Evolutionary conservation across 164 flowering plant genomes (phyloP), one percentile per base, ranked within the genome.

Genomic region (Vitis rotundifolia): DNA sequence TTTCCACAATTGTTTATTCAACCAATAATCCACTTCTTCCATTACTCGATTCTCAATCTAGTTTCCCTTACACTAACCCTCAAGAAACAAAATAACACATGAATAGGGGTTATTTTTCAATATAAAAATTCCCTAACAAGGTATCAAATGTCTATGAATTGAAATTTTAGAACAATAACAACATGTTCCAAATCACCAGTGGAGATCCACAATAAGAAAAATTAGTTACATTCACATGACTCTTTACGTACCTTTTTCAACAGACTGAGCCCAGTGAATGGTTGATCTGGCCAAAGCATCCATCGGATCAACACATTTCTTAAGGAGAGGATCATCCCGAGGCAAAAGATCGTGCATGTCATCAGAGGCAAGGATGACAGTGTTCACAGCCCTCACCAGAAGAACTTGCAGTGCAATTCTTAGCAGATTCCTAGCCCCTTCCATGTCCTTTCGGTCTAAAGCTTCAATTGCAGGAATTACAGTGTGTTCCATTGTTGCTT

Each of bases 401-500:
- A 80, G 83, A 50, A 80, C 83, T 59, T 76, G 83, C 11, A 80
- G 78, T 11, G 83, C 83, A 48, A 80, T 80, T 59, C 83, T 76
- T 51, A 80, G 54, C 59, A 80, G 72, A 55, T 76, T 80, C 26
- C 70, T 44, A 1, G 83, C 83, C 11, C 83, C 83, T 74, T 73
- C 80, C 67, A 74, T 71, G 76, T 80, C 83, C 14, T 74, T 74
- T 71, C 80, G 64, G 59, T 69, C 61, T 37, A 74, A 28, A 47
- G 83, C 83, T 37, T 80, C 83, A 16, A 71, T 52, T 50, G 80
- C 80, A 19, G 83, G 83, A 44, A 76, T 63, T 37, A 80, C 67
- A 18, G 80, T 65, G 15, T 77, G 83, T 51, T 80, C 83, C 80
- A 80, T 77, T 18, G 83, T 80, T 68, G 83, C 83, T 65, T 66